Evolutionary conservation across 108 stramenopile genomes (phyloP), one percentile per base, ranked within the genome.

Genomic region (Stephanodiscus triporus): DNA sequence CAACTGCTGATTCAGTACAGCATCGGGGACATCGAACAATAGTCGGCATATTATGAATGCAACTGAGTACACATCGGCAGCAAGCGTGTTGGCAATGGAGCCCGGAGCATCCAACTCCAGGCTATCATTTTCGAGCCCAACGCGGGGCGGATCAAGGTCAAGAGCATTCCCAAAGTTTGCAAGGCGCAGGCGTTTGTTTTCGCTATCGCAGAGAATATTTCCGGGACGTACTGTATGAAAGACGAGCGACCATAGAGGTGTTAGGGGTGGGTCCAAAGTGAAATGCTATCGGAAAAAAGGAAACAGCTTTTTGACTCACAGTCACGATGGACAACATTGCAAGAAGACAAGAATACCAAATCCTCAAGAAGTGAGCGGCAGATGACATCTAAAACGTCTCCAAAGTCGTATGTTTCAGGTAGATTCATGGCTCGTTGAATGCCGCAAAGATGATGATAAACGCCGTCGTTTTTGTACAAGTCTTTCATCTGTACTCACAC

Each of bases 161-260:
- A 87, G 89, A 58, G 93, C 93, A 61, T 79, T 78, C 9, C 93
- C 90, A 86, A 91, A 94, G 75, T 94, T 91, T 23, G 90, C 82
- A 50, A 94, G 62, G 7, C 72, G 68, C 24, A 84, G 77, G 19
- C 62, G 82, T 9, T 38, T 32, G 58, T 66, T 53, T 51, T 51
- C 77, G 27, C 29, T 75, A 7, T 77, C 74, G 20, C 87, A 76
- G 30, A 90, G 56, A 37, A 94, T 53, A 68, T 91, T 91, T 66
- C 55, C 75, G 1, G 89, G 84, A 49, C 90, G 87, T 56, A 91
- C 76, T 78, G 61, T 20, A 49, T 30, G 5, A 20, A 49, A 57
- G 23, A n/a, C 16, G 26, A n/a, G 27, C 23, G 47, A 54, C 57
- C 23, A 51, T 13, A 23, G 30, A 8, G 4, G 7, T 47, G 42